Percentiles rank a stretch among this genome's conserved stretches.
phyloP scores from a whole-genome alignment of 1,284 basidiomycete species.

The Jaminaea rosea region DNA sequence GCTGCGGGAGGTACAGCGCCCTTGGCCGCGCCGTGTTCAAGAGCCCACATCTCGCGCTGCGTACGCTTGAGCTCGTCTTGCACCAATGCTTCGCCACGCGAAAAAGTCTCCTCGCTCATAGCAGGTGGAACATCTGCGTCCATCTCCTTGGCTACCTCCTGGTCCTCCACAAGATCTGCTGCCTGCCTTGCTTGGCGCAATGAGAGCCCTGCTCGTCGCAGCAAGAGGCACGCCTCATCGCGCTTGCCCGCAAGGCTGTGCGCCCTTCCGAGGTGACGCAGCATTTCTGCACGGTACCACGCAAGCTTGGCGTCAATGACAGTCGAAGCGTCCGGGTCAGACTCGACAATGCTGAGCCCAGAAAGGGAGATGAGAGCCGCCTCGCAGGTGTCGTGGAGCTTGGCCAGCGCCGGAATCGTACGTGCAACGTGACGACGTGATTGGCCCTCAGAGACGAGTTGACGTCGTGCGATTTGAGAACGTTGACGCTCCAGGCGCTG shows the following conservation, averaged over 20 bases:
- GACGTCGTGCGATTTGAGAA: slow-evolving; percentile 18
- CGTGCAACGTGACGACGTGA: slow-evolving; percentile 29
- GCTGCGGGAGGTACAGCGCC: slow-evolving; percentile 1
- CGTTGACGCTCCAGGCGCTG: slow-evolving; percentile 13
- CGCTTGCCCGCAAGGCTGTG: slow-evolving; percentile 24
- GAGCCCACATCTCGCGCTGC: slow-evolving; percentile 19
- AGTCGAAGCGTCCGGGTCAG: slow-evolving; percentile 40
- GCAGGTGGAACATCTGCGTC: slow-evolving; percentile 29
- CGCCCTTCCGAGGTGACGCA: slow-evolving; percentile 33
- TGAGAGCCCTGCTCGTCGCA: slow-evolving; percentile 34
- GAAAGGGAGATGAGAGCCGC: slow-evolving; percentile 32
- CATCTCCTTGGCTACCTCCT: slow-evolving; percentile 24
- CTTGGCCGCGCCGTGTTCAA: slow-evolving; percentile 3
- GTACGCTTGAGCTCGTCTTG: slow-evolving; percentile 12
- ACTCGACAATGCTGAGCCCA: slow-evolving; percentile 36
- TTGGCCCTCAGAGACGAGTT: slow-evolving; percentile 17
- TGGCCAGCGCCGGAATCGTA: slow-evolving; percentile 38
- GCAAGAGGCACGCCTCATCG: slow-evolving; percentile 34
- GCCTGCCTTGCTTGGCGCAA: slow-evolving; percentile 39
- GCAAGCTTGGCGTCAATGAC: slow-evolving; percentile 42
- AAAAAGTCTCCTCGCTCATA: slow-evolving; percentile 15
- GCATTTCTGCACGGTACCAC: slow-evolving; percentile 37
- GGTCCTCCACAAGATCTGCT: slow-evolving; percentile 35
- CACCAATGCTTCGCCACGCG: slow-evolving; percentile 20
- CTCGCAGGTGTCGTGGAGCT: slow-evolving; percentile 37